Conservation (phyloP, 192 early-diverging fungal genomes). For the Gigaspora rosea region DNA sequence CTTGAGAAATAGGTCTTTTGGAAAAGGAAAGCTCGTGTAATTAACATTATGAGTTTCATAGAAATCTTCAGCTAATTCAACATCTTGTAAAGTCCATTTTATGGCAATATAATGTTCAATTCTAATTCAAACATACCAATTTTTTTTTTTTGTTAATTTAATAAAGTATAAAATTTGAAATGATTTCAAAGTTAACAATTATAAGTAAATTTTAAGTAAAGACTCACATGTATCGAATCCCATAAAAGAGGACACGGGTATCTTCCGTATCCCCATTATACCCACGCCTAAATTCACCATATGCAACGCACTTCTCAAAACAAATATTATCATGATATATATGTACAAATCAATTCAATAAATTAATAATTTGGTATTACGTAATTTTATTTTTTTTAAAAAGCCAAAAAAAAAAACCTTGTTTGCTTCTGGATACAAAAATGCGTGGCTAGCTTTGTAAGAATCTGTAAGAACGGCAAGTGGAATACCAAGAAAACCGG, state of each 20-base stretch:
- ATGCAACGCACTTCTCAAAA: constrained; percentile 66
- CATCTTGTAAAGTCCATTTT: constrained; percentile 70
- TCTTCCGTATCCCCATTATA: constrained; percentile 70
- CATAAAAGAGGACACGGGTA: constrained; percentile 79
- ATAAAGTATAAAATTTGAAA: background rate
- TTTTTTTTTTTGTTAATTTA: background rate
- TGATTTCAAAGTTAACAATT: background rate
- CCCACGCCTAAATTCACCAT: constrained; percentile 75
- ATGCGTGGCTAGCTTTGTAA: constrained; percentile 80
- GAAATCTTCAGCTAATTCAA: constrained; percentile 66
- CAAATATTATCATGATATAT: no score
- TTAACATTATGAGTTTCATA: constrained; percentile 77
- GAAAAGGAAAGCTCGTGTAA: constrained; percentile 69
- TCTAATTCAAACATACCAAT: constrained; percentile 30
- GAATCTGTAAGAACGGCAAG: constrained; percentile 77
- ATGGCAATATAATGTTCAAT: constrained; percentile 73
- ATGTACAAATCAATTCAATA: no score
- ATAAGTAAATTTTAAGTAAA: background rate
- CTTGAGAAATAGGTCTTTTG: constrained; percentile 73
- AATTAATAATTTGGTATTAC: no score
- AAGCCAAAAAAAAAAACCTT: constrained; percentile 38
- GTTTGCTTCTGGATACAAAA: constrained; percentile 72
- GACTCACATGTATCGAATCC: constrained; percentile 74
- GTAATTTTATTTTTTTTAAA: no score
- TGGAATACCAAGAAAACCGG: constrained; percentile 55